Evolutionary conservation across 768 basidiomycete genomes (phyloP), one percentile per base, ranked within the genome.

Genomic region (Mycena capillaripes): DNA sequence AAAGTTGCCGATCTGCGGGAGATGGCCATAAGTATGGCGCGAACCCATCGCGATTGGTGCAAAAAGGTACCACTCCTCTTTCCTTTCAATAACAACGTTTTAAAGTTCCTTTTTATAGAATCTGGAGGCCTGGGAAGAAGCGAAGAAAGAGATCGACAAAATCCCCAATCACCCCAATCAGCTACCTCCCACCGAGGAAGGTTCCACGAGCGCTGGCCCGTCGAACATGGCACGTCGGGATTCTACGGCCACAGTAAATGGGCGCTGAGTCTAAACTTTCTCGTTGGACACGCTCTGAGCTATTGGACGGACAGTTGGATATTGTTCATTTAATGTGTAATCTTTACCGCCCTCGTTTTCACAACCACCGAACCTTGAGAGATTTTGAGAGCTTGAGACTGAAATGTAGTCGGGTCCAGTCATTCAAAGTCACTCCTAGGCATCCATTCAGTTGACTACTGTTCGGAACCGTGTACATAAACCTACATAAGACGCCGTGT

Each of bases 111-210:
- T 48, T 40, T 61, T 58, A 29, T 66, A 98, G 97, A 99, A 99
- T 83, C 86, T 99, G 59, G 95, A 98, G 78, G 95, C 93, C 63
- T 99, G 98, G 98, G 93, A 97, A 84, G 96, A 96, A 77, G 98
- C 96, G 11, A 95, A 95, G 86, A 90, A 89, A 76, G 97, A 97
- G 78, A 95, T 98, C 74, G 91, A 91, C 65, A 93, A 93, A 82
- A 97, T 99, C 79, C 93, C 96, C 40, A 89, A 92, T 66, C 97
- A 98, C 81, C 97, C 97, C 19, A 98, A 97, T 80, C 89, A 86
- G 77, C 79, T 84, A 53, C 89, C 91, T 64, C 79, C 84, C 21
- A 77, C 85, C 63, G 79, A 80, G 63, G 81, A 80, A n/a, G 79
- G 78, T 61, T 77, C 80, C 72, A 77, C 81, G 61, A 79, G 74